Base-by-base conservation (phyloP, 805 yeast species). In the Cyberlindnera samutprakarnensis region DNA sequence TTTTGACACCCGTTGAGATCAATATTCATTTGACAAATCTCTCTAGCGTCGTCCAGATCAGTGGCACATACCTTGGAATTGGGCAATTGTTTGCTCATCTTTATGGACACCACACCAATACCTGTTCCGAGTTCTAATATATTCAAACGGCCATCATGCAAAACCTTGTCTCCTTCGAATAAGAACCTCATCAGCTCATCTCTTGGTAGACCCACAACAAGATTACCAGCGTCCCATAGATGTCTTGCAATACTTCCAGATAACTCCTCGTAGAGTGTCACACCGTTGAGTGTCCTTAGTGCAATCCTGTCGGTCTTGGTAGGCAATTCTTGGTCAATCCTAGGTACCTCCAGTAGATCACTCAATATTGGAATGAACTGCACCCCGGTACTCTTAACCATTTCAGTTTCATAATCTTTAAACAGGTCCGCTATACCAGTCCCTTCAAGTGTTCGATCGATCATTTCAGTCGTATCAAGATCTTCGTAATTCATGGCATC, bases 51-150 rank as follows among this genome's bases (percentile, higher is more conserved):
- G 2, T 41, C 47, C 3, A 64, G 42, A 36, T 64, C 70, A 1
- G 69, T 60, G 2, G 61, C 55, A 5, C 45, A 23, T 2, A 57
- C 41, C 3, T 20, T 18, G 10, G 52, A 29, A 7, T 39, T 28
- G 3, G 39, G 24, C 11, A 51, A 39, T 3, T 47, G 12, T 16
- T 45, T 49, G 14, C 48, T 42, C 16, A 64, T 24, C 6, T 52
- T 48, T 5, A 61, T 31, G 3, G 66, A 60, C 0, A 59, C 59
- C 0, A 62, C 39, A 1, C 70, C 70, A 29, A 66, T 61, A 1
- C 70, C 70, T 4, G 69, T 54, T 1, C 70, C 70, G 3, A 64
- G 46, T 36, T 64, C 70, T 10, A 64, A 32, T 3, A 63, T 45
- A 3, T 44, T 43, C 5, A 40, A 13, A 3, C 33, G 18, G 16